Conservation (phyloP, 73 alveolate species). For the Uronychia setigera region DNA sequence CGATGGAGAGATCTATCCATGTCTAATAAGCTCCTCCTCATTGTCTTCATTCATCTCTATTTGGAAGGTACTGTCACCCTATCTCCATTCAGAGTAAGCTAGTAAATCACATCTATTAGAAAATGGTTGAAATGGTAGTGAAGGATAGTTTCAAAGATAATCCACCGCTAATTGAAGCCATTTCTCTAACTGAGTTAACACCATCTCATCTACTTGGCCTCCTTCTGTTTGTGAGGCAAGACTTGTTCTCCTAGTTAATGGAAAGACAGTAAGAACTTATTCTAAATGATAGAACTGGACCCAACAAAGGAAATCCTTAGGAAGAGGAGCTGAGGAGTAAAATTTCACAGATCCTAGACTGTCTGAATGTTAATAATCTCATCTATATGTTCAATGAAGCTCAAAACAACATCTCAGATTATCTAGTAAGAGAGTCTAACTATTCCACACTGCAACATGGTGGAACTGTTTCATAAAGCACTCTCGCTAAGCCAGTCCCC, state of each 20-base stretch:
- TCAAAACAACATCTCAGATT: not conserved
- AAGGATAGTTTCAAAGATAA: not conserved
- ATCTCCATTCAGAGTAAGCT: not conserved
- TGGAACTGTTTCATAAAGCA: not conserved
- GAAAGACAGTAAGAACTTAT: not conserved
- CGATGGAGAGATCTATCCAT: constrained; percentile 4
- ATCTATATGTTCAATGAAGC: not conserved
- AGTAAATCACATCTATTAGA: not conserved
- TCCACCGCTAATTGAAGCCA: constrained; percentile 3
- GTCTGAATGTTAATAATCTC: not conserved
- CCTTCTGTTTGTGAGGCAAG: not conserved
- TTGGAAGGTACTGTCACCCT: not conserved
- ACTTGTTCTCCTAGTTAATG: constrained; percentile 5
- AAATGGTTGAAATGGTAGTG: not conserved
- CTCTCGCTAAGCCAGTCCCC: not conserved
- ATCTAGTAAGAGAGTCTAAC: not conserved
- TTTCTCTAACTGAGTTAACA: not conserved
- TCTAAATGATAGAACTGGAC: not conserved
- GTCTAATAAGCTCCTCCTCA: not conserved
- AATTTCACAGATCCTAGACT: not conserved
- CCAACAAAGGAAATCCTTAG: not conserved
- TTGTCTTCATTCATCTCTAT: not conserved
- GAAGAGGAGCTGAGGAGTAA: not conserved
- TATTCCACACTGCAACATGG: not conserved
- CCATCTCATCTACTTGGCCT: not conserved